Percentiles rank a stretch among this genome's conserved stretches.
Evolutionary conservation across 2,329 filamentous ascomycete genomes (phyloP).

Genomic region (Purpureocillium lavendulum): DNA sequence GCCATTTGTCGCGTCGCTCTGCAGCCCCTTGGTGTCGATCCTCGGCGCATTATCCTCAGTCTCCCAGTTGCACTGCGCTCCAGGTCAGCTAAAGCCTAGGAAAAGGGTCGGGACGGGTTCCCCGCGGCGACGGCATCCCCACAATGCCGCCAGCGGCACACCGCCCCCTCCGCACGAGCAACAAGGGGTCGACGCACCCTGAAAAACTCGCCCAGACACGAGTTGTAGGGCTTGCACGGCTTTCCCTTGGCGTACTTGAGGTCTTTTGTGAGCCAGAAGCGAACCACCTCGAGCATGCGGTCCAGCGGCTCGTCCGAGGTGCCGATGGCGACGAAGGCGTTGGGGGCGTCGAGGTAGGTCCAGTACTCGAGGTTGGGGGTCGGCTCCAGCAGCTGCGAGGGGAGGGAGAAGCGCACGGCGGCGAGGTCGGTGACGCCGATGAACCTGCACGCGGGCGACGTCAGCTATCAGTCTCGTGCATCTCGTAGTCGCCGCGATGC

Average conservation of each 20-base stretch:
- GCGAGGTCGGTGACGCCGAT: slow-evolving; percentile 95
- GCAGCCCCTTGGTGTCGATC: slow-evolving; percentile 43
- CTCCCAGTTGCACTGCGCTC: slow-evolving; percentile 83
- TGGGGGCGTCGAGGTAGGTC: slow-evolving; percentile 94
- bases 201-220: slow-evolving; percentile 94
- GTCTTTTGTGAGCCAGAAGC: slow-evolving; percentile 99
- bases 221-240: slow-evolving; percentile 99
- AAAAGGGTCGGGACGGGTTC: not conserved
- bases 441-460: slow-evolving; percentile 51
- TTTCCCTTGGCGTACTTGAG: slow-evolving; percentile 98
- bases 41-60: slow-evolving; percentile 68
- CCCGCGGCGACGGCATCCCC: slow-evolving; percentile 1
- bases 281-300: slow-evolving; percentile 87
- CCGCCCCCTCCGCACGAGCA: not conserved
- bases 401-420: slow-evolving; percentile 89
- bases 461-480: slow-evolving; percentile 5
- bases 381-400: slow-evolving; percentile 89
- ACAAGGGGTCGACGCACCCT: slow-evolving; percentile 47
- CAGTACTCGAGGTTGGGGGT: slow-evolving; percentile 98
- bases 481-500: slow-evolving; percentile 2
- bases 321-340: slow-evolving; percentile 75
- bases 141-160: not conserved
- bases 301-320: slow-evolving; percentile 87
- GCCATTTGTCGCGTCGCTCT: slow-evolving; percentile 18
- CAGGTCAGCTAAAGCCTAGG: not conserved